Conservation (phyloP, 2,329 filamentous ascomycete genomes). For the Fusarium multiceps region DNA sequence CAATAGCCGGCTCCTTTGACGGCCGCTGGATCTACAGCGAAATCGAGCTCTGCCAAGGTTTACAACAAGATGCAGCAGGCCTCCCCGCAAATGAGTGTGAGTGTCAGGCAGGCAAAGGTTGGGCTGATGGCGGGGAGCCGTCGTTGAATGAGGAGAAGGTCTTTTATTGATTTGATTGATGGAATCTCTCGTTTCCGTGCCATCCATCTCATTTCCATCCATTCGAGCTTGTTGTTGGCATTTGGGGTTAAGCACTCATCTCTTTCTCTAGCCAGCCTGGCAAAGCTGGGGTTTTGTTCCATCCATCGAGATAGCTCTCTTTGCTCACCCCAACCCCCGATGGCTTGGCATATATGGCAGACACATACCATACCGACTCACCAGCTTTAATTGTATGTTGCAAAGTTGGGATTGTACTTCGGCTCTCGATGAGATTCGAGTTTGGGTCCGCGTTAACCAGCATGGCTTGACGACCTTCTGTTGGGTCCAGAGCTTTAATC, state of each 20-base stretch:
- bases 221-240: constrained; percentile 13
- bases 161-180: constrained; percentile 41
- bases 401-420: constrained; percentile 78
- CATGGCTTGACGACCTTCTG: constrained; percentile 65
- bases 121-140: constrained; percentile 20
- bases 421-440: constrained; percentile 78
- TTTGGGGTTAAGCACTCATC: constrained; percentile 52
- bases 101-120: constrained; percentile 8
- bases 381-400: constrained; percentile 69
- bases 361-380: constrained; percentile 73
- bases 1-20: constrained; percentile 23
- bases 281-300: constrained; percentile 68
- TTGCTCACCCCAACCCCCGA: constrained; percentile 62
- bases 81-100: constrained; percentile 29
- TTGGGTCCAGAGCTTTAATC: constrained; percentile 67
- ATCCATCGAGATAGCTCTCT: constrained; percentile 67
- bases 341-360: constrained; percentile 77
- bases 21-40: constrained; percentile 15
- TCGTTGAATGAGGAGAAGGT: constrained; percentile 32
- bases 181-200: constrained; percentile 32
- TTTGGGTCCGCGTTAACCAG: constrained; percentile 82
- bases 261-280: constrained; percentile 70
- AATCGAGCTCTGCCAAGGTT: constrained; percentile 34
- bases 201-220: constrained; percentile 24
- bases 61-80: constrained; percentile 11